phyloP scores from a whole-genome alignment of 495 filamentous ascomycete genomes.

The Evansstolkia leycettana region DNA sequence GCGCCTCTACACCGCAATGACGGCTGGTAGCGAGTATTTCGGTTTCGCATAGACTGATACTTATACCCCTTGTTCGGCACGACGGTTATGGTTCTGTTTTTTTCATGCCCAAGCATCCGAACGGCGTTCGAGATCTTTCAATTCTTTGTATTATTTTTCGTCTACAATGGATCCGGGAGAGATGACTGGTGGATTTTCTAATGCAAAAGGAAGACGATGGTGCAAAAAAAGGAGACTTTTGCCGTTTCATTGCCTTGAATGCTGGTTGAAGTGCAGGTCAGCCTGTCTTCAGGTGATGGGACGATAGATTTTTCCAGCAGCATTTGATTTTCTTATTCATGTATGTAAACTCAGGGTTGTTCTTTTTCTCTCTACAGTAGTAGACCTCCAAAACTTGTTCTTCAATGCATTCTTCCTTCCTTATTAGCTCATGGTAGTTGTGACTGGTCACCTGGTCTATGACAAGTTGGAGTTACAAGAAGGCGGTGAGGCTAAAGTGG shows the following conservation, averaged over 20 bases:
- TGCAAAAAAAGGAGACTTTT: background rate
- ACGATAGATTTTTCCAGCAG: background rate
- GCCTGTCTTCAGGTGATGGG: constrained; percentile 4
- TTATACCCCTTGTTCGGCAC: constrained; percentile 2
- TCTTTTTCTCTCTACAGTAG: constrained; percentile 1
- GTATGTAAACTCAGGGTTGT: constrained; percentile 1
- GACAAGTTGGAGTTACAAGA: too few species aligned
- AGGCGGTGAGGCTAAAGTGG: too few species aligned
- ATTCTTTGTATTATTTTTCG: constrained; percentile 10
- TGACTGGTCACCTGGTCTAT: too few species aligned
- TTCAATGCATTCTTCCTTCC: too few species aligned
- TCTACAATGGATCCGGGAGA: constrained; percentile 1
- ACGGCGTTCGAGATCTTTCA: constrained; percentile 26
- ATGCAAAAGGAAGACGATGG: background rate
- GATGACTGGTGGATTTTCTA: constrained; percentile 5
- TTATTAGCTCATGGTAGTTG: too few species aligned
- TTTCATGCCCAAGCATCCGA: constrained; percentile 30
- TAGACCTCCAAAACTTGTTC: too few species aligned
- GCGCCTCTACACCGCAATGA: constrained; percentile 87
- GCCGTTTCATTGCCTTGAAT: background rate
- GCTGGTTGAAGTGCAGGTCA: constrained; percentile 38
- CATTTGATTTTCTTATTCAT: constrained; percentile 1
- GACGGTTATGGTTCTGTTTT: constrained; percentile 4
- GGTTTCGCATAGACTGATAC: constrained; percentile 65
- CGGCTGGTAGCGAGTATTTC: constrained; percentile 92